phyloP scores from a whole-genome alignment of 2,329 filamentous ascomycete species.

The Hortaea werneckii region DNA sequence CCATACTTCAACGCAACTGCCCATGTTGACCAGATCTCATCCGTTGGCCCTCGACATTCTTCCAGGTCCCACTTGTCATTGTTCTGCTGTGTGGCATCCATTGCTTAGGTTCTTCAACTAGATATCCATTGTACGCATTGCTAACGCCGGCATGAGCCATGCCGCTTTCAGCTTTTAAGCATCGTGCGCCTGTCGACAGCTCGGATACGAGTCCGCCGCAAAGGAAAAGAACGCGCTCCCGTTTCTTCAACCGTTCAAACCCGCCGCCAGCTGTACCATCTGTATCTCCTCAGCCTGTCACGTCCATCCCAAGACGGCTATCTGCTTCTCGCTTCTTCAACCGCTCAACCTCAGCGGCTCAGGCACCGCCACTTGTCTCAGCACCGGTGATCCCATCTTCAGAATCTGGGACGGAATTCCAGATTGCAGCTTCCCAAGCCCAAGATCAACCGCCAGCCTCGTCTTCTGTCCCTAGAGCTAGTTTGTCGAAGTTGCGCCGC shows the following conservation, averaged over 20 bases:
- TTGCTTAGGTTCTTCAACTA: neutral
- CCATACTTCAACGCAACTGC: no score
- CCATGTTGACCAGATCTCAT: no score
- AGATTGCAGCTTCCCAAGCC: neutral
- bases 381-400: neutral
- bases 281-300: neutral
- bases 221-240: conserved; percentile 4
- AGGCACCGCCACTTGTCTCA: neutral
- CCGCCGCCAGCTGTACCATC: neutral
- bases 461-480: neutral
- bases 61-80: no score
- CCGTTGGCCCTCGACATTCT: no score
- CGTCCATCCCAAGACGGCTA: neutral
- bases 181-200: conserved; percentile 1
- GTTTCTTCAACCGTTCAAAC: neutral
- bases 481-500: conserved; percentile 6
- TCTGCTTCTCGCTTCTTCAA: neutral
- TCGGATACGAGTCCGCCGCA: neutral
- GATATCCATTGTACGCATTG: neutral
- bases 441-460: neutral
- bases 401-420: neutral
- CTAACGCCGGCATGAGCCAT: conserved; percentile 10
- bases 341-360: neutral
- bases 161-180: conserved; percentile 6
- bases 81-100: no score